These are phyloP conservation scores for Flaveria robusta DNA, from an alignment of 129 eudicot genomes.

Conservation along the genomic window DNA sequence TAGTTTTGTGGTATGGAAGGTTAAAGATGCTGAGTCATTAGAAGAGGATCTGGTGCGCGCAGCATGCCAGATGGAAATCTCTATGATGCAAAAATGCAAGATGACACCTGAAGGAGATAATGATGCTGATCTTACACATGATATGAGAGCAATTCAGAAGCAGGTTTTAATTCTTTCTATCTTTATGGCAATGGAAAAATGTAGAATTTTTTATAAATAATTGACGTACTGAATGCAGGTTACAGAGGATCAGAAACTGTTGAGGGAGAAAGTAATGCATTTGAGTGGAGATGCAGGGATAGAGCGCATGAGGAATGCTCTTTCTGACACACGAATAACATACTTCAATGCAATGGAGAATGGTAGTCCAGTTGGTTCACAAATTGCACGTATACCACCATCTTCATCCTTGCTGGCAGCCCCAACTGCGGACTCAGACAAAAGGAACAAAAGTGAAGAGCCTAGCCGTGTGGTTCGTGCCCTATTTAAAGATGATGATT, in stretches of 20 bases:
- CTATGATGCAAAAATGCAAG: slow-evolving; percentile 97
- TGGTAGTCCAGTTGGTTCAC: slow-evolving; percentile 55
- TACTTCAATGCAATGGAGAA: slow-evolving; percentile 72
- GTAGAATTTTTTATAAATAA: neutral
- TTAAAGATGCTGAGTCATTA: slow-evolving; percentile 86
- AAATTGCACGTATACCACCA: slow-evolving; percentile 53
- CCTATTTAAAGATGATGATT: slow-evolving; percentile 59
- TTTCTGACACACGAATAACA: slow-evolving; percentile 64
- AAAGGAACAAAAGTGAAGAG: slow-evolving; percentile 38
- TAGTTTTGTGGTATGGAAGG: slow-evolving; percentile 96
- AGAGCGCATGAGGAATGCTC: slow-evolving; percentile 80
- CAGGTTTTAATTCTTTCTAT: slow-evolving; percentile 54
- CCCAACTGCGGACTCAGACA: slow-evolving; percentile 37
- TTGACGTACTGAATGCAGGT: slow-evolving; percentile 49
- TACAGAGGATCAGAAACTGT: slow-evolving; percentile 78
- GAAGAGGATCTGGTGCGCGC: slow-evolving; percentile 98
- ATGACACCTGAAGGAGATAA: slow-evolving; percentile 73
- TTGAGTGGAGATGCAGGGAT: slow-evolving; percentile 94
- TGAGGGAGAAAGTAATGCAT: slow-evolving; percentile 83
- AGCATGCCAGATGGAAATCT: slow-evolving; percentile 96
- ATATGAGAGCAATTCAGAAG: slow-evolving; percentile 89
- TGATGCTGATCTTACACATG: slow-evolving; percentile 69
- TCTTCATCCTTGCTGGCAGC: slow-evolving; percentile 38
- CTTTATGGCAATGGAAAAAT: neutral
- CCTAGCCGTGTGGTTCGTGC: slow-evolving; percentile 66